Conservation (phyloP, 768 basidiomycete genomes). For the Antrodiella citrinella region DNA sequence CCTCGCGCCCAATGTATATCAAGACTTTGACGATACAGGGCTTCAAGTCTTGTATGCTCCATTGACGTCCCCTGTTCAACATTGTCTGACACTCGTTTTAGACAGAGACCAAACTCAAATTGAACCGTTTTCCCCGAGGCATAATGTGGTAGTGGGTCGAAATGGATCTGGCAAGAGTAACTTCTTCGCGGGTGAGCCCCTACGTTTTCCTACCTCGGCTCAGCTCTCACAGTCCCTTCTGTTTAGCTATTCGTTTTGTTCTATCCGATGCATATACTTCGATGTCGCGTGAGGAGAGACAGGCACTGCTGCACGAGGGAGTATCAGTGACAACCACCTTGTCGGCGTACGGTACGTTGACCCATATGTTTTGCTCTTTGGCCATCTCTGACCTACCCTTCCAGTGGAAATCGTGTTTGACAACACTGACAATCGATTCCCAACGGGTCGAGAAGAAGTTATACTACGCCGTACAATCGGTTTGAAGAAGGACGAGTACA, state of each 20-base stretch:
- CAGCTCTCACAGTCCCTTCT: neutral
- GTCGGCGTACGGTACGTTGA: conserved; percentile 83
- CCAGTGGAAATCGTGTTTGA: conserved; percentile 92
- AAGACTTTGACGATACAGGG: conserved; percentile 89
- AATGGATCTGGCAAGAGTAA: conserved; percentile 99
- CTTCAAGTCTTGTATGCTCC: conserved; percentile 89
- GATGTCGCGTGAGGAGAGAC: conserved; percentile 89
- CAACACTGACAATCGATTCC: conserved; percentile 90
- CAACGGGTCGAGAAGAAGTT: conserved; percentile 82
- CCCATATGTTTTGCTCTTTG: conserved; percentile 8
- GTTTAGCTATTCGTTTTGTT: conserved; percentile 88
- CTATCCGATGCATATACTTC: conserved; percentile 96
- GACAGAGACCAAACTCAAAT: conserved; percentile 87
- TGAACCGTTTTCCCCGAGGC: conserved; percentile 87
- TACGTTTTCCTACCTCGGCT: neutral
- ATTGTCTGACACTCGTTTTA: conserved; percentile 18
- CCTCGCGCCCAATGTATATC: conserved; percentile 56
- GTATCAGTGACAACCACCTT: conserved; percentile 81
- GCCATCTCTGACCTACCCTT: neutral
- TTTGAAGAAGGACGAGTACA: conserved; percentile 97
- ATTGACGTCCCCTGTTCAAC: neutral
- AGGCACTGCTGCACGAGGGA: conserved; percentile 90
- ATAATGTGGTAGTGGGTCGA: conserved; percentile 95
- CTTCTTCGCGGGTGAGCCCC: conserved; percentile 84
- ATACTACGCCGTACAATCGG: conserved; percentile 92